Evolutionary conservation across 257 asterid genomes (phyloP).

Genomic region (Echium plantagineum): DNA sequence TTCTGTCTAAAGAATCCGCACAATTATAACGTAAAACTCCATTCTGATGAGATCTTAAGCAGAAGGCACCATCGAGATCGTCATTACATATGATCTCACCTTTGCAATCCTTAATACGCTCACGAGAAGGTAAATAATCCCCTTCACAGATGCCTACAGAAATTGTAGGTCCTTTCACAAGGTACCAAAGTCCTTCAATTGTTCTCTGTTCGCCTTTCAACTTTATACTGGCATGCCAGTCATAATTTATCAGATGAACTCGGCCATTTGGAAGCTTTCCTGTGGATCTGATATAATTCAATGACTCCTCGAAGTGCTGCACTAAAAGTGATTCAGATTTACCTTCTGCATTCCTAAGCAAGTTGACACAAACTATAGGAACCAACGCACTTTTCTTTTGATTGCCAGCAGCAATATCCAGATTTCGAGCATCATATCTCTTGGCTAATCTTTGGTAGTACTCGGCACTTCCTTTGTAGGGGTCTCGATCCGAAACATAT

Average conservation of each 20-base stretch:
- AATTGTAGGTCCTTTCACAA: conserved; percentile 76
- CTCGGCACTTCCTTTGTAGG: conserved; percentile 83
- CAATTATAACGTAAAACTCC: conserved; percentile 97
- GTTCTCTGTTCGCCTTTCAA: conserved; percentile 94
- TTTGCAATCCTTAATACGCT: conserved; percentile 70
- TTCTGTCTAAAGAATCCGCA: conserved; percentile 97
- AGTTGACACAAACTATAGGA: conserved; percentile 86
- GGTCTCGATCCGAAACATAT: conserved; percentile 77
- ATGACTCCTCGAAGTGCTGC: conserved; percentile 87
- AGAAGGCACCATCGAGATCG: conserved; percentile 84
- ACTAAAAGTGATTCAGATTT: conserved; percentile 90
- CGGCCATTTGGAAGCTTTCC: conserved; percentile 81
- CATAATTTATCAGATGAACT: conserved; percentile 85
- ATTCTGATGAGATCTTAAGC: conserved; percentile 95
- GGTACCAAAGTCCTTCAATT: conserved; percentile 97
- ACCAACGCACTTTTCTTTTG: conserved; percentile 74
- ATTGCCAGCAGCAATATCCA: conserved; percentile 50
- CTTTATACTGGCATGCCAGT: conserved; percentile 97
- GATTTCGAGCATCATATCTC: conserved; percentile 76
- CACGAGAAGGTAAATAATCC: conserved; percentile 80
- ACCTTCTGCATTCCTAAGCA: conserved; percentile 84
- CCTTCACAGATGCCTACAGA: conserved; percentile 82
- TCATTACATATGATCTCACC: conserved; percentile 80
- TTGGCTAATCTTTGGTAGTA: conserved; percentile 85
- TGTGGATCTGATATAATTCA: conserved; percentile 56